Base-by-base conservation (phyloP, 257 asterid species). In the Paraleonurus japonicus region DNA sequence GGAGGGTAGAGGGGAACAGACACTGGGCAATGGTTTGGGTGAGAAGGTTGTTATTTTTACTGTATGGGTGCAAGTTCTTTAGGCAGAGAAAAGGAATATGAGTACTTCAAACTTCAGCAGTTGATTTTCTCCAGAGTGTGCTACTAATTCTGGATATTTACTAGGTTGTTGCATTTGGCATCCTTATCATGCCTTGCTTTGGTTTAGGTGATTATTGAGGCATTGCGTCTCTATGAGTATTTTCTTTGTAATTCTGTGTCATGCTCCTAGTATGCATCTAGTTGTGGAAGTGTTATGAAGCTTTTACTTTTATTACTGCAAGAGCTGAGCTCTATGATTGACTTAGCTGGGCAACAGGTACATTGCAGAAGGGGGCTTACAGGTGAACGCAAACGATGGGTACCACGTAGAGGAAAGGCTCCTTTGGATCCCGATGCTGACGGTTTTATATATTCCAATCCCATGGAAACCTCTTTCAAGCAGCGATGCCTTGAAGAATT, bases 371-470 rank as follows among this genome's bases (percentile, higher is more conserved):
- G 99, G 99, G 99, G 99, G 76, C 97, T 94, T 55, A 91, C 97
- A 9, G 99, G 99, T 80, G 96, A 88, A 33, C 95, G 99, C 74
- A 94, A 89, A 75, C 81, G 99, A 72, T 94, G 99, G 97, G 99
- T 94, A 28, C 99, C 99, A 63, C 95, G 95, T 67, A 81, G 93
- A 79, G 99, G 99, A 67, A 94, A 94, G 85, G 76, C 97, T 79
- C 99, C 99, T 75, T 79, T 94, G 71, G 99, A 94, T 80, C 99
- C 97, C 59, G 99, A 94, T 85, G 97, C 87, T 26, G 92, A 88
- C 47, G 99, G 99, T 57, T 94, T 86, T 75, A 79, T 83, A 73
- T 94, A 94, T 75, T 89, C 96, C 60, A 88, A 85, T 72, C 99
- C 99, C 68, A 84, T 81, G 79, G 99, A 94, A 77, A 91, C 96